These are phyloP conservation scores for Boletus rex-veris DNA, from an alignment of 768 basidiomycete genomes.

Conservation along the genomic window DNA sequence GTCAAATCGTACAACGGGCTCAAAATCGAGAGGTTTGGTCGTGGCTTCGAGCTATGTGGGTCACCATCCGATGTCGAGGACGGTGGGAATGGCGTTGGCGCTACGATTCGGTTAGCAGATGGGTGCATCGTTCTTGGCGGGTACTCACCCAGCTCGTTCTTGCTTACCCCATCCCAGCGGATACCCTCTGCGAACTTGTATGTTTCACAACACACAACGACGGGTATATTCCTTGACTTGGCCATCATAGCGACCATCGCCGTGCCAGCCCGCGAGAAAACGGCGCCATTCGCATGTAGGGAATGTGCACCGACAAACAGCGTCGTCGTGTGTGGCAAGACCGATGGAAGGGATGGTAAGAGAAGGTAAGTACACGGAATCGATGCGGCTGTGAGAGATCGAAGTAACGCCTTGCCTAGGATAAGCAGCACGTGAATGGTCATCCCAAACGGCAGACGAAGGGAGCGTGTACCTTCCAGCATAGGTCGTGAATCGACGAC, in stretches of 20 bases:
- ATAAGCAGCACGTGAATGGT: conserved; percentile 1
- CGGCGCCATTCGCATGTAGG: conserved; percentile 89
- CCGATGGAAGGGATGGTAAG: conserved; percentile 77
- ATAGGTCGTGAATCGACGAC: conserved; percentile 95
- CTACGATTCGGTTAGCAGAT: conserved; percentile 16
- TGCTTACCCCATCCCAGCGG: conserved; percentile 89
- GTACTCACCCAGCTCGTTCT: conserved; percentile 86
- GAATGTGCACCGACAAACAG: conserved; percentile 93
- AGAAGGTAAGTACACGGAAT: conserved; percentile 91
- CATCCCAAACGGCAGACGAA: not conserved
- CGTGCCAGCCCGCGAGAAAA: conserved; percentile 92
- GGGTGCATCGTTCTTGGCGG: not conserved
- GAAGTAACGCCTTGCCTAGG: conserved; percentile 75
- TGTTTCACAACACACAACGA: conserved; percentile 96
- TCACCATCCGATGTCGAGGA: conserved; percentile 5
- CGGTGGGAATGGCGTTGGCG: conserved; percentile 27
- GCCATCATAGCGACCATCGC: conserved; percentile 97
- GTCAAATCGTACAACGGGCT: conserved; percentile 94
- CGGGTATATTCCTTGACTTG: conserved; percentile 82
- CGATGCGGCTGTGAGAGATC: conserved; percentile 57
- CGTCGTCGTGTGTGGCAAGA: conserved; percentile 78
- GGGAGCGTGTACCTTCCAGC: conserved; percentile 65
- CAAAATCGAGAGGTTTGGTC: conserved; percentile 66
- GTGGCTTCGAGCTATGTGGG: conserved; percentile 26
- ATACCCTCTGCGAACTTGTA: conserved; percentile 97